These are phyloP conservation scores for Monosporascus sp. DNA, from an alignment of 2,329 filamentous ascomycete genomes.

Conservation along the genomic window DNA sequence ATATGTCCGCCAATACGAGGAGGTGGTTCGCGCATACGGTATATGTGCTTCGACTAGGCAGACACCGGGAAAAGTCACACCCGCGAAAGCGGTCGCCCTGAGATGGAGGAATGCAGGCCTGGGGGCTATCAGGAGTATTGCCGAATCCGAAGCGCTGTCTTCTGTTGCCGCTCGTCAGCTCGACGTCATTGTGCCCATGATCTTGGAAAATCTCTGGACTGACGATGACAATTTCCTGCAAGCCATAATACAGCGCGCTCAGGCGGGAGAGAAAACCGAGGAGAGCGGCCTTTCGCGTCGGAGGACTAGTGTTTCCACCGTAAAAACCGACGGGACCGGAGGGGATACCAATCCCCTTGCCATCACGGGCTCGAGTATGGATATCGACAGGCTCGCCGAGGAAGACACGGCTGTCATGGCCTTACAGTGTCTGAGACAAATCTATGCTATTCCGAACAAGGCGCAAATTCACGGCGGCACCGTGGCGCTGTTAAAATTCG, in stretches of 20 bases:
- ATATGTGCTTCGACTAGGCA: slow-evolving; percentile 65
- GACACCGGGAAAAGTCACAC: slow-evolving; percentile 43
- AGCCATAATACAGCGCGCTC: slow-evolving; percentile 59
- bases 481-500: slow-evolving; percentile 66
- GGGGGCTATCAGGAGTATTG: slow-evolving; percentile 74
- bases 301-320: slow-evolving; percentile 74
- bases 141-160: slow-evolving; percentile 71
- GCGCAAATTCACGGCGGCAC: slow-evolving; percentile 77
- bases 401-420: slow-evolving; percentile 82
- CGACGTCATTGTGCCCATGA: slow-evolving; percentile 72
- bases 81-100: slow-evolving; percentile 69
- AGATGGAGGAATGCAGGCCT: slow-evolving; percentile 72
- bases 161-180: slow-evolving; percentile 73
- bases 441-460: slow-evolving; percentile 77
- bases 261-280: slow-evolving; percentile 63
- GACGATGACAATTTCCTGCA: slow-evolving; percentile 65
- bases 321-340: slow-evolving; percentile 61
- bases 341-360: slow-evolving; percentile 63
- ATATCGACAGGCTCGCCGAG: slow-evolving; percentile 85
- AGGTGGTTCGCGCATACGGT: slow-evolving; percentile 75
- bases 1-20: slow-evolving; percentile 76
- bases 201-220: slow-evolving; percentile 81
- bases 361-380: slow-evolving; percentile 73
- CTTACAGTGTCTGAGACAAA: slow-evolving; percentile 77
- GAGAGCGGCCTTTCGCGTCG: slow-evolving; percentile 58